phyloP scores from a whole-genome alignment of 345 rosid genomes.

The Hibiscus mutabilis region DNA sequence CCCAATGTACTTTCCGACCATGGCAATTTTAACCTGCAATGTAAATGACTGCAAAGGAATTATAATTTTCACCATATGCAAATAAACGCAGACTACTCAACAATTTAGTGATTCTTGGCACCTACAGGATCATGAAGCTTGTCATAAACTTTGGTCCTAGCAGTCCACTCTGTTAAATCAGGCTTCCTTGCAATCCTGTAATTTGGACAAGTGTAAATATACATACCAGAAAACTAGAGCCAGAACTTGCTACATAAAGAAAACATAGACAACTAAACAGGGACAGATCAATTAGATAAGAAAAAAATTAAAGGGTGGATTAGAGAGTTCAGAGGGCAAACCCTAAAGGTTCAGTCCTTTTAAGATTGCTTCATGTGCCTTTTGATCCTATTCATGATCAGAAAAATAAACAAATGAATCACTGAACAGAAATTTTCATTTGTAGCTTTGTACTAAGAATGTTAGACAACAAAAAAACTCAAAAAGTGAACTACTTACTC shows the following conservation, averaged over 20 bases:
- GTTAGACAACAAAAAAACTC: not conserved
- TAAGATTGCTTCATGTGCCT: constrained; percentile 79
- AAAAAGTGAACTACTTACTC: constrained; percentile 38
- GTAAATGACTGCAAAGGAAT: constrained; percentile 10
- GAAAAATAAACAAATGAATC: constrained; percentile 11
- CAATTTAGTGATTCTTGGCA: constrained; percentile 3
- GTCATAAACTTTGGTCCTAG: constrained; percentile 71
- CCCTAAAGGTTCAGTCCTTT: constrained; percentile 67
- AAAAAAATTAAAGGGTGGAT: not conserved
- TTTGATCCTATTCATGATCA: constrained; percentile 60
- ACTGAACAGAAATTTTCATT: not conserved
- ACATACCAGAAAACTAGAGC: constrained; percentile 1
- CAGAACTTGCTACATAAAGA: constrained; percentile 4
- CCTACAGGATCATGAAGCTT: constrained; percentile 64
- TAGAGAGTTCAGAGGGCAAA: constrained; percentile 30
- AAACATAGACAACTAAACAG: not conserved
- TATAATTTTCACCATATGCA: constrained; percentile 6
- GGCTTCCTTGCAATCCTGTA: constrained; percentile 65
- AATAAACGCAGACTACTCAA: not conserved
- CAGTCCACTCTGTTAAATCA: constrained; percentile 64
- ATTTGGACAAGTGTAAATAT: constrained; percentile 10
- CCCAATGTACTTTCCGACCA: constrained; percentile 80
- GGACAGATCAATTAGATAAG: not conserved
- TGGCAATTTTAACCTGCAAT: constrained; percentile 64
- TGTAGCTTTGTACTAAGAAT: not conserved